These are phyloP conservation scores for Rhodotorula sphaerocarpa DNA, from an alignment of 768 basidiomycete genomes.

Conservation along the genomic window DNA sequence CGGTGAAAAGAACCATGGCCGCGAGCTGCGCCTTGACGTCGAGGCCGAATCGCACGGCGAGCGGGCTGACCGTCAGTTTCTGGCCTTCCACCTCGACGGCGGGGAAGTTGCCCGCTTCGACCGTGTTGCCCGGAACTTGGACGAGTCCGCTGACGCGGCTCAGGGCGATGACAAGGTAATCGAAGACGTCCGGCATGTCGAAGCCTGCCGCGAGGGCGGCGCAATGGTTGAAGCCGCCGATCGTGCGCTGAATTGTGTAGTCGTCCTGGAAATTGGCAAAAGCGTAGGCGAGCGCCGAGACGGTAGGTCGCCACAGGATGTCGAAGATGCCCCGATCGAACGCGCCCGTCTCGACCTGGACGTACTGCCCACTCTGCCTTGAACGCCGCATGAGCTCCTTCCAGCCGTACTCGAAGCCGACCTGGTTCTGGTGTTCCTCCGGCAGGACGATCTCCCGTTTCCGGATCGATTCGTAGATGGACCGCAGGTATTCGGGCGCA, in stretches of 20 bases:
- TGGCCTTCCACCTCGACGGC: constrained; percentile 83
- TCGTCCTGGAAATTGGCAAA: constrained; percentile 96
- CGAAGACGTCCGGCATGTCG: constrained; percentile 86
- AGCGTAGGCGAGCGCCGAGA: constrained; percentile 89
- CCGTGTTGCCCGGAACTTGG: constrained; percentile 55
- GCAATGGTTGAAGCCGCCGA: constrained; percentile 93
- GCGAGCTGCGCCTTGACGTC: constrained; percentile 93
- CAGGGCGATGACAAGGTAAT: constrained; percentile 86
- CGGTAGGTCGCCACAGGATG: constrained; percentile 80
- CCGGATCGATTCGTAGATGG: constrained; percentile 87
- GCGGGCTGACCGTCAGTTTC: constrained; percentile 75
- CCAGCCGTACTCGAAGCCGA: constrained; percentile 99
- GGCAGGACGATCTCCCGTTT: constrained; percentile 94
- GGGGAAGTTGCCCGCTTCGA: constrained; percentile 69
- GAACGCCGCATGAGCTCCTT: constrained; percentile 82
- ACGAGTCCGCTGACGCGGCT: constrained; percentile 82
- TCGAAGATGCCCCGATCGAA: constrained; percentile 94
- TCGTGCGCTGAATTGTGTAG: constrained; percentile 86
- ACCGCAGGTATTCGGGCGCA: constrained; percentile 70
- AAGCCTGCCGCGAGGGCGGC: constrained; percentile 86
- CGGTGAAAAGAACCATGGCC: constrained; percentile 93
- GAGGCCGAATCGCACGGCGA: constrained; percentile 88
- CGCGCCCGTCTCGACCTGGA: constrained; percentile 66
- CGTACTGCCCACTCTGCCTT: constrained; percentile 51
- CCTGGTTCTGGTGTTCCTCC: constrained; percentile 89